phyloP scores from a whole-genome alignment of 164 flowering plant species.

The Sedum album region DNA sequence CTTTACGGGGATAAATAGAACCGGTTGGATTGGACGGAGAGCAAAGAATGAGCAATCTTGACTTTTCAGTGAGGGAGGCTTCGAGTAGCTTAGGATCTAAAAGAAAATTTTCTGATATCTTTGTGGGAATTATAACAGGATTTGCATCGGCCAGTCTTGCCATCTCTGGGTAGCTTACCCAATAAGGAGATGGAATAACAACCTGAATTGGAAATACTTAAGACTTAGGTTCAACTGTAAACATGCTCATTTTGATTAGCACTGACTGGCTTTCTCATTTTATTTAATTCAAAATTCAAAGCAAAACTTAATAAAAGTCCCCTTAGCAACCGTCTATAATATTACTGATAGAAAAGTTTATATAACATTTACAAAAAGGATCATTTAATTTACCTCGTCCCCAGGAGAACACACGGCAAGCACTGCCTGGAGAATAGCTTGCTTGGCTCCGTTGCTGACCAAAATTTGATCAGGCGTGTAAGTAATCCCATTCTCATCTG shows the following conservation, averaged over 20 bases:
- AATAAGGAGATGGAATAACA: slow-evolving; percentile 85
- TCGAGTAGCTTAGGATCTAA: slow-evolving; percentile 72
- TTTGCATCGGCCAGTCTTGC: slow-evolving; percentile 88
- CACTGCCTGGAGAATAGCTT: slow-evolving; percentile 65
- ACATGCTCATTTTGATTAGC: neutral
- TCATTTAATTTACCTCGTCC: slow-evolving; percentile 59
- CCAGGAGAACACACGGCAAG: slow-evolving; percentile 93
- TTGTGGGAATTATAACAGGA: slow-evolving; percentile 77
- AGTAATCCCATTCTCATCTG: slow-evolving; percentile 87
- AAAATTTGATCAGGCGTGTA: slow-evolving; percentile 84
- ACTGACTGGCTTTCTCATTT: neutral
- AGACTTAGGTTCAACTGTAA: slow-evolving; percentile 3
- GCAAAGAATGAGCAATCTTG: slow-evolving; percentile 83
- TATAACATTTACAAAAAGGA: neutral
- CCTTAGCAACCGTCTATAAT: neutral
- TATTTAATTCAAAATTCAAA: neutral
- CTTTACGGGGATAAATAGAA: slow-evolving; percentile 70
- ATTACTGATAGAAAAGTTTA: neutral
- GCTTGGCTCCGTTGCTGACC: slow-evolving; percentile 97
- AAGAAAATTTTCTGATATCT: slow-evolving; percentile 66
- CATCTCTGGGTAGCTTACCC: slow-evolving; percentile 98
- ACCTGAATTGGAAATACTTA: slow-evolving; percentile 41
- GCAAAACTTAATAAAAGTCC: neutral
- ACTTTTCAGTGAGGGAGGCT: slow-evolving; percentile 70
- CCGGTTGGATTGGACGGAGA: slow-evolving; percentile 98